These are phyloP conservation scores for Lactarius hatsudake DNA, from an alignment of 768 basidiomycete genomes.

Conservation along the genomic window DNA sequence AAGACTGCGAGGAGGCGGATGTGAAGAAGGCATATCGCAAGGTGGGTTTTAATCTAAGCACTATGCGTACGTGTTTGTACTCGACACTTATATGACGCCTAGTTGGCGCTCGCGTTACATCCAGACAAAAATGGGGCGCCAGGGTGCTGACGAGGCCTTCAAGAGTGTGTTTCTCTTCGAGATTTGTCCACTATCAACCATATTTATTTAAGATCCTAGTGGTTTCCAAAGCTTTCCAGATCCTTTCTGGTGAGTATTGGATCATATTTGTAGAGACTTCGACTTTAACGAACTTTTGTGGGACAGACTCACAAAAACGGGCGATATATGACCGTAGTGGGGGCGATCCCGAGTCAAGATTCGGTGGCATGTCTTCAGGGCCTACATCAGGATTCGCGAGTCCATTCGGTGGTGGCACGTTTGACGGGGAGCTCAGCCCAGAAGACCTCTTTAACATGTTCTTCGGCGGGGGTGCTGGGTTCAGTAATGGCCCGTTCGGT, in stretches of 20 bases:
- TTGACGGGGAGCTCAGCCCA: constrained; percentile 86
- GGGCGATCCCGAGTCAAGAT: constrained; percentile 85
- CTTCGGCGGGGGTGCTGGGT: constrained; percentile 76
- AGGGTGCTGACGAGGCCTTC: constrained; percentile 97
- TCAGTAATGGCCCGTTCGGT: constrained; percentile 44
- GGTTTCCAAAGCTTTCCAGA: constrained; percentile 97
- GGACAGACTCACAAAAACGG: constrained; percentile 80
- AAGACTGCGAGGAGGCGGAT: constrained; percentile 78
- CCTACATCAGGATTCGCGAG: constrained; percentile 49
- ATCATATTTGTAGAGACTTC: constrained; percentile 10
- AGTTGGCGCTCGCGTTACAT: constrained; percentile 87
- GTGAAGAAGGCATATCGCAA: constrained; percentile 96
- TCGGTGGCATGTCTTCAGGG: constrained; percentile 53
- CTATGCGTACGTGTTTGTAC: neutral
- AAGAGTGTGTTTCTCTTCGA: constrained; percentile 62
- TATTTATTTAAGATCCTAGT: constrained; percentile 46
- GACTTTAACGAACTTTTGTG: neutral
- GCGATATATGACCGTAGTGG: constrained; percentile 82
- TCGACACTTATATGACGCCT: neutral
- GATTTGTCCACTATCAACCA: constrained; percentile 17
- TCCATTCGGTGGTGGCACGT: constrained; percentile 48
- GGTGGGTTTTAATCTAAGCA: constrained; percentile 43
- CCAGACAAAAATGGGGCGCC: constrained; percentile 96
- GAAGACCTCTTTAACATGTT: constrained; percentile 99
- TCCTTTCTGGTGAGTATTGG: constrained; percentile 64